Percentiles rank a stretch among this genome's conserved stretches.
Evolutionary conservation across 257 asterid genomes (phyloP).

Genomic region (Petunia axillaris): DNA sequence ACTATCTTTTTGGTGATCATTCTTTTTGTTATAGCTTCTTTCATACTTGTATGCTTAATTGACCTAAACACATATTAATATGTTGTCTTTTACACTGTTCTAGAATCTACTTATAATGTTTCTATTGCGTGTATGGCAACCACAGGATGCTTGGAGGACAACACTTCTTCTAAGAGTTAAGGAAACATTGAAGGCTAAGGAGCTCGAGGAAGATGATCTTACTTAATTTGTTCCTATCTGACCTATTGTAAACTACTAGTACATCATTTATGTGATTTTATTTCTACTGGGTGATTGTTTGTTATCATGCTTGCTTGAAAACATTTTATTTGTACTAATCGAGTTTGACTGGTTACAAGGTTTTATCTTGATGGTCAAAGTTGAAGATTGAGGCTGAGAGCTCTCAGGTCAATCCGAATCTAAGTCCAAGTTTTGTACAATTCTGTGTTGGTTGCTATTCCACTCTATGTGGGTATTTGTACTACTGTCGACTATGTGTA

Average conservation of each 20-base stretch:
- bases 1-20: neutral
- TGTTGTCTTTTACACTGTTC: neutral
- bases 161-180: conserved; percentile 92
- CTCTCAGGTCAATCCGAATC: neutral
- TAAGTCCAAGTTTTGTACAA: neutral
- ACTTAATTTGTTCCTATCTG: conserved; percentile 47
- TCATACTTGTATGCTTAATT: neutral
- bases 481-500: neutral
- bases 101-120: neutral
- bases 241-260: conserved; percentile 20
- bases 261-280: conserved; percentile 22
- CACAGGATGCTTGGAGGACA: conserved; percentile 91
- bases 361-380: neutral
- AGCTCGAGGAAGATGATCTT: conserved; percentile 91
- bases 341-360: neutral
- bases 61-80: neutral
- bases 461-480: neutral
- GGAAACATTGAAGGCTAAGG: conserved; percentile 93
- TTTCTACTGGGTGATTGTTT: conserved; percentile 25
- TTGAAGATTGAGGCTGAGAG: conserved; percentile 13
- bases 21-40: neutral
- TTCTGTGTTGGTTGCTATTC: neutral
- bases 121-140: conserved; percentile 1
- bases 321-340: conserved; percentile 14
- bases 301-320: conserved; percentile 14